These are phyloP conservation scores for Auxenochlorella pyrenoidosa DNA, from an alignment of 139 green algal genomes.

Conservation along the genomic window DNA sequence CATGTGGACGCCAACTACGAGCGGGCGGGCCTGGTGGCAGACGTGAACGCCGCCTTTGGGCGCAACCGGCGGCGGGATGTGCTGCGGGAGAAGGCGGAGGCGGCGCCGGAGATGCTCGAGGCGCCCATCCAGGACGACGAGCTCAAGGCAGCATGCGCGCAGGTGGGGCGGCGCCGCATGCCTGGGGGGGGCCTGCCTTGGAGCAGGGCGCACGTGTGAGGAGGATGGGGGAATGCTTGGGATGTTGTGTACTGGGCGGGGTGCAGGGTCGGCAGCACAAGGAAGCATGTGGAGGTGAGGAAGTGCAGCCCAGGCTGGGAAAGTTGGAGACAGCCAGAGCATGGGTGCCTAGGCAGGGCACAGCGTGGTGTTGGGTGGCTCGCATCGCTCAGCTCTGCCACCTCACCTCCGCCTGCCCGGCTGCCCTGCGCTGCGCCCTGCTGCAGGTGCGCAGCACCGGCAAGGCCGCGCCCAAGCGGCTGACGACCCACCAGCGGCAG, in stretches of 20 bases:
- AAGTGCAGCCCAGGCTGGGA: no score
- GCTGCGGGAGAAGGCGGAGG: conserved; percentile 28
- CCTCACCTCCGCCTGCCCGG: not conserved
- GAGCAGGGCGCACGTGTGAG: no score
- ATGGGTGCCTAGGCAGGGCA: no score
- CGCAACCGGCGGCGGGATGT: conserved; percentile 36
- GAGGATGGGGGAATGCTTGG: not conserved
- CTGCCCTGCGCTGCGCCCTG: not conserved
- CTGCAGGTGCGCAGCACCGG: conserved; percentile 31
- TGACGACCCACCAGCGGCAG: conserved; percentile 53
- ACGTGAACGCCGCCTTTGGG: conserved; percentile 46
- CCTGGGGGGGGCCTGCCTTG: not conserved
- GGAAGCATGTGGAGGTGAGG: no score
- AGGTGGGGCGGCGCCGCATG: not conserved
- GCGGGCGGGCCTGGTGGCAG: conserved; percentile 25
- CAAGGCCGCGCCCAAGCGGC: conserved; percentile 52
- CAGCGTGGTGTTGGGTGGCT: no score
- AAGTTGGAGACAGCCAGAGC: no score
- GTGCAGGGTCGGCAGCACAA: no score
- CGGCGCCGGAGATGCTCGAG: conserved; percentile 23
- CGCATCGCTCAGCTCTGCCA: no score
- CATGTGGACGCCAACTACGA: conserved; percentile 48
- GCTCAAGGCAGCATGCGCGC: conserved; percentile 5
- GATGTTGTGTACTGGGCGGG: not conserved
- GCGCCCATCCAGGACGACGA: conserved; percentile 31